Percentiles rank a stretch among this genome's conserved stretches.
Conservation (phyloP, 768 basidiomycete genomes). For the Lactifluus subvellereus region DNA sequence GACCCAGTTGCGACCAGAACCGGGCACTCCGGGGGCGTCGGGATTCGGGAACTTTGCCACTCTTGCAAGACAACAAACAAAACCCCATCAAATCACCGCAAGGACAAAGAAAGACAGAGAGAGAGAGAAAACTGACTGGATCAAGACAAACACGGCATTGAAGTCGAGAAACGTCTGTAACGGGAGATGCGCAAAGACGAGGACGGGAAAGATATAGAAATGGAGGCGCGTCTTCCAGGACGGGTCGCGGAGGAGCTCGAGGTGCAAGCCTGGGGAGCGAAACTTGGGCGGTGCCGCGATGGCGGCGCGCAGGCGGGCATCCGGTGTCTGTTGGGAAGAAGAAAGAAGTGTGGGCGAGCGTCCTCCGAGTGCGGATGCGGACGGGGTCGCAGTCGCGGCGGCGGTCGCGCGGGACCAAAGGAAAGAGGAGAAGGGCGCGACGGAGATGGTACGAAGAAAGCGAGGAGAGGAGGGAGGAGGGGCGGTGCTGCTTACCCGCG, state of each 20-base stretch:
- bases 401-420: slow-evolving; percentile 55
- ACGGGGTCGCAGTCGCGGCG: slow-evolving; percentile 4
- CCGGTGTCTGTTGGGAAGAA: slow-evolving; percentile 33
- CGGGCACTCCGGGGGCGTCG: slow-evolving; percentile 58
- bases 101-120: slow-evolving; percentile 4
- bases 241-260: slow-evolving; percentile 61
- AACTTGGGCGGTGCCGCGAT: slow-evolving; percentile 51
- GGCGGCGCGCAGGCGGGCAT: slow-evolving; percentile 28
- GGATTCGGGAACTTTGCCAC: slow-evolving; percentile 72
- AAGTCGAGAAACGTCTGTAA: slow-evolving; percentile 86
- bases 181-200: slow-evolving; percentile 66
- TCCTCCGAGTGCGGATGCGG: slow-evolving; percentile 26
- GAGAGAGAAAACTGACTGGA: slow-evolving; percentile 55
- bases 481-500: slow-evolving; percentile 35
- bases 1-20: slow-evolving; percentile 74
- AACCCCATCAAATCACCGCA: neutral
- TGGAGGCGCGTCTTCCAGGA: slow-evolving; percentile 49
- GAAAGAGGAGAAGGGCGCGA: neutral
- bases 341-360: slow-evolving; percentile 42
- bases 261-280: slow-evolving; percentile 57
- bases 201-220: slow-evolving; percentile 64
- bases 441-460: neutral
- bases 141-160: slow-evolving; percentile 75
- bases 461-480: slow-evolving; percentile 5
- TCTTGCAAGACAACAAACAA: slow-evolving; percentile 36